A percentile compares a stretch with the other conserved stretches of the same genome.
These are phyloP conservation scores for Alternaria brassicicola DNA, from an alignment of 2,329 filamentous ascomycete genomes.

Conservation along the genomic window DNA sequence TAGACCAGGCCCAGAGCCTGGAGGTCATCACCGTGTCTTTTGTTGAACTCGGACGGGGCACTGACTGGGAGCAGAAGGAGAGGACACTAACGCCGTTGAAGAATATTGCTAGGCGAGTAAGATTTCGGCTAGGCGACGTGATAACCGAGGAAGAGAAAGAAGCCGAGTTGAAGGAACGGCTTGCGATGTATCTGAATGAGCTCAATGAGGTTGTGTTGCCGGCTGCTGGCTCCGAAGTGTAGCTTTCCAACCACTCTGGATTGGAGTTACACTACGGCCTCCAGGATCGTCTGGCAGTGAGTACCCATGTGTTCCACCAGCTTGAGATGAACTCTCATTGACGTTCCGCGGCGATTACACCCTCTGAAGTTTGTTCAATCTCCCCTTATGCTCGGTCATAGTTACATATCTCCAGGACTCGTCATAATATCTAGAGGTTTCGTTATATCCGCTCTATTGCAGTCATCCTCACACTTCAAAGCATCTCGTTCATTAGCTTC, in stretches of 20 bases:
- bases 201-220: neutral
- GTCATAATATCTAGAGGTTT: too few relatives aligned
- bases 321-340: too few relatives aligned
- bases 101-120: conserved; percentile 6
- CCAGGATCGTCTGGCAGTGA: neutral
- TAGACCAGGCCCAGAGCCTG: conserved; percentile 10
- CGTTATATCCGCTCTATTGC: too few relatives aligned
- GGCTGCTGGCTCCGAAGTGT: neutral
- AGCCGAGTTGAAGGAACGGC: neutral
- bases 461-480: neutral
- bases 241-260: neutral
- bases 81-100: conserved; percentile 14
- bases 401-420: too few relatives aligned
- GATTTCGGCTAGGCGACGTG: conserved; percentile 18
- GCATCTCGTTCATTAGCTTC: neutral
- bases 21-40: neutral
- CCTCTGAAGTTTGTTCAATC: too few relatives aligned
- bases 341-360: too few relatives aligned
- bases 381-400: too few relatives aligned
- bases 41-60: neutral
- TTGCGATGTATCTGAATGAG: neutral
- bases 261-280: neutral
- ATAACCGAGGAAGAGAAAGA: conserved; percentile 5
- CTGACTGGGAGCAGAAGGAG: conserved; percentile 12
- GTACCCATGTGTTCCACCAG: too few relatives aligned